Evolutionary conservation across 805 yeast species (phyloP).

Genomic region (Saturnispora saitoi): DNA sequence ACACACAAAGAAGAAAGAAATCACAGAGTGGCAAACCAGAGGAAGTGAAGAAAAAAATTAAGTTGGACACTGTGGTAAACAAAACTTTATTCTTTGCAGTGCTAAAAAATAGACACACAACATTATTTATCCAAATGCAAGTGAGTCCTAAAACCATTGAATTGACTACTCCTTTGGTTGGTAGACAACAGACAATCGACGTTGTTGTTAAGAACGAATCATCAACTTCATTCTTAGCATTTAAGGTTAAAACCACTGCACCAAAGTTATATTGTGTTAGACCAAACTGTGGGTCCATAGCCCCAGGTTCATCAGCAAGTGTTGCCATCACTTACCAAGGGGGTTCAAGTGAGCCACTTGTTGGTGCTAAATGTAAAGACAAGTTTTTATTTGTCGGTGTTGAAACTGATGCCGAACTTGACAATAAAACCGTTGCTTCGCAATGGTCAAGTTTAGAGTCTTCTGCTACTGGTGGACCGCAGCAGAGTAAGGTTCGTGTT

Average conservation of each 20-base stretch:
- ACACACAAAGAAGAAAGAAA: background rate
- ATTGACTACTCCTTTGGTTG: constrained; percentile 50
- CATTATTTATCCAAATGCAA: constrained; percentile 2
- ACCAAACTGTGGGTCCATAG: constrained; percentile 81
- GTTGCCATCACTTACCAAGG: constrained; percentile 85
- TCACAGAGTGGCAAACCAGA: background rate
- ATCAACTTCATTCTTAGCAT: constrained; percentile 51
- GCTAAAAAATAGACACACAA: background rate
- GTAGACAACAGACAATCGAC: constrained; percentile 54
- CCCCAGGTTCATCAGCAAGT: constrained; percentile 63
- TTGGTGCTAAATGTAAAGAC: constrained; percentile 76
- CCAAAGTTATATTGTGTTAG: constrained; percentile 93
- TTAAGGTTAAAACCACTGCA: constrained; percentile 96
- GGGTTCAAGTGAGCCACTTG: constrained; percentile 60
- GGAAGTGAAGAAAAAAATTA: background rate
- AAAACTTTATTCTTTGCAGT: background rate
- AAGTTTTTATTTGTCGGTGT: constrained; percentile 85
- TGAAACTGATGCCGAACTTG: constrained; percentile 56
- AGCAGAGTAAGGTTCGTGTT: constrained; percentile 27
- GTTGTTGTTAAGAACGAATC: constrained; percentile 48
- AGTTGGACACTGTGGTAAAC: background rate
- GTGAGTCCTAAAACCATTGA: constrained; percentile 8
- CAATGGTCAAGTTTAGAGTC: constrained; percentile 69
- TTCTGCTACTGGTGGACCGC: constrained; percentile 31
- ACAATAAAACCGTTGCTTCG: constrained; percentile 50